Conservation (phyloP, 805 yeast genomes). For the Candida bentonensis region DNA sequence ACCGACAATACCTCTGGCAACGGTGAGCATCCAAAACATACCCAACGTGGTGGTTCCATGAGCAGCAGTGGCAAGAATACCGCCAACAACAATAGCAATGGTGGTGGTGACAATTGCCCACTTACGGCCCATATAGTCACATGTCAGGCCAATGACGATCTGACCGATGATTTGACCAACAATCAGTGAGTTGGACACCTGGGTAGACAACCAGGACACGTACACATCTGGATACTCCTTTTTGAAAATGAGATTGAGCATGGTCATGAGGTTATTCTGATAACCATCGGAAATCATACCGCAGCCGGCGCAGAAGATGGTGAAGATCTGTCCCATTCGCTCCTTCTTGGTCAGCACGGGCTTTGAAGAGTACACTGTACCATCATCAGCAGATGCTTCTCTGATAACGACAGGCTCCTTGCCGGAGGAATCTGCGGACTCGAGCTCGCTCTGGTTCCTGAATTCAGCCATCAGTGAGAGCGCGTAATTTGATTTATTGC, state of each 20-base stretch:
- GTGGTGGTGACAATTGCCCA: slow-evolving; percentile 55
- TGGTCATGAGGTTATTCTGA: slow-evolving; percentile 61
- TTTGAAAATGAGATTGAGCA: slow-evolving; percentile 46
- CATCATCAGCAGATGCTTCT: neutral
- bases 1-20: slow-evolving; percentile 64
- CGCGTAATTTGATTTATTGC: neutral
- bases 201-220: slow-evolving; percentile 36
- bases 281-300: slow-evolving; percentile 70
- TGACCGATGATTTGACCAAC: slow-evolving; percentile 64
- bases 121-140: slow-evolving; percentile 56
- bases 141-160: slow-evolving; percentile 46
- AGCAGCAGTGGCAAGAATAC: slow-evolving; percentile 54
- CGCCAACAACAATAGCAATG: slow-evolving; percentile 44
- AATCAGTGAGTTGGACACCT: slow-evolving; percentile 54
- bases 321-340: slow-evolving; percentile 9
- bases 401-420: neutral
- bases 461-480: neutral
- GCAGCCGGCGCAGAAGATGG: slow-evolving; percentile 55
- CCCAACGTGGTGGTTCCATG: slow-evolving; percentile 46
- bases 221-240: slow-evolving; percentile 31
- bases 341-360: neutral
- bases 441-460: neutral
- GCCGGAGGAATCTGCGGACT: neutral
- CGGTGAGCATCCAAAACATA: slow-evolving; percentile 64
- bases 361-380: too few relatives aligned